Percentiles rank a stretch among this genome's conserved stretches.
Conservation (phyloP, 345 rosid species). For the Brassica incana region DNA sequence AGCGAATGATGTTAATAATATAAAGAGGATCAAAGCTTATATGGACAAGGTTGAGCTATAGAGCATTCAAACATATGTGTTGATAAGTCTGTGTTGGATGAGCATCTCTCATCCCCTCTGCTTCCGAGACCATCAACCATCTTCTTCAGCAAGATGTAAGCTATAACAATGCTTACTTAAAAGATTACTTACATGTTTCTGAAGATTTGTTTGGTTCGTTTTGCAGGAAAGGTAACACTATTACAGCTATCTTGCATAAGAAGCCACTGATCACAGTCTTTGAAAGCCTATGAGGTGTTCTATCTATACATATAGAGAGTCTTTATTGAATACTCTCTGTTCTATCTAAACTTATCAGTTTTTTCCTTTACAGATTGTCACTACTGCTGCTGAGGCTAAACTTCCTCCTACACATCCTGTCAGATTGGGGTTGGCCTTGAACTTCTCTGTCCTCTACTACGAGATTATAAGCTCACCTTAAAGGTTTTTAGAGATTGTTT, state of each 20-base stretch:
- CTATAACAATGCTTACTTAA: background rate
- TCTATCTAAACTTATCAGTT: background rate
- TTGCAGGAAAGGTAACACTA: conserved; percentile 73
- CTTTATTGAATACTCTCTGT: background rate
- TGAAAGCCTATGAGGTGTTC: conserved; percentile 69
- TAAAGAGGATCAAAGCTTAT: background rate
- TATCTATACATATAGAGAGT: background rate
- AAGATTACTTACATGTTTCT: background rate
- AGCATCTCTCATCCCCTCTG: background rate
- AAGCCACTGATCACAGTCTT: conserved; percentile 55
- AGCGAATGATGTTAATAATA: too few relatives aligned
- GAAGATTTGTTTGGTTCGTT: conserved; percentile 1
- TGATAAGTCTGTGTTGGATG: background rate
- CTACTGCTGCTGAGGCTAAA: conserved; percentile 50
- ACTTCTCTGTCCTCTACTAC: conserved; percentile 74
- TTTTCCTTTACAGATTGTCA: conserved; percentile 34
- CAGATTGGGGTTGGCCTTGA: conserved; percentile 72
- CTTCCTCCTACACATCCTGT: conserved; percentile 70
- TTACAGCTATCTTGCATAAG: conserved; percentile 61
- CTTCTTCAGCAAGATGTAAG: conserved; percentile 62
- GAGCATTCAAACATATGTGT: background rate
- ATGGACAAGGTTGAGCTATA: background rate
- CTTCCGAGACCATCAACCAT: conserved; percentile 43
- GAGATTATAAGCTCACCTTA: conserved; percentile 74
- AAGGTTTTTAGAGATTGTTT: conserved; percentile 44